phyloP scores from a whole-genome alignment of 179 eudicot genomes.

The Amaranthus tricolor region DNA sequence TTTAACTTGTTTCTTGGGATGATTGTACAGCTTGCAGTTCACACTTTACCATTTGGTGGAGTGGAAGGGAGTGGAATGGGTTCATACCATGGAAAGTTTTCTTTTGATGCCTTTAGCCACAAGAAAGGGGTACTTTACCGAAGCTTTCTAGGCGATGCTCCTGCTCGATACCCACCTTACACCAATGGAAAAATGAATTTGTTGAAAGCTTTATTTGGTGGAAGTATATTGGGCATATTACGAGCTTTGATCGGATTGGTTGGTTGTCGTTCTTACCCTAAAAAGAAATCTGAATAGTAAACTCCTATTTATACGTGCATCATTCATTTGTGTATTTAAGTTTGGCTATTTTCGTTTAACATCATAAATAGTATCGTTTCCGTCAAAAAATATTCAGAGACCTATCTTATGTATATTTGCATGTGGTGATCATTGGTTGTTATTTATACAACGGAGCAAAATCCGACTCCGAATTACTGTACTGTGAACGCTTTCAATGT shows the following conservation, averaged over 20 bases:
- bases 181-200: slow-evolving; percentile 47
- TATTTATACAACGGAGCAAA: neutral
- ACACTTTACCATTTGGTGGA: slow-evolving; percentile 76
- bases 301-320: neutral
- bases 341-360: neutral
- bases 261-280: neutral
- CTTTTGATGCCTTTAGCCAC: slow-evolving; percentile 79
- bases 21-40: slow-evolving; percentile 50
- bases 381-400: neutral
- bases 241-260: slow-evolving; percentile 60
- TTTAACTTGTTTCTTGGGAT: neutral
- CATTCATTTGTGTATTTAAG: slow-evolving; percentile 10
- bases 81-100: slow-evolving; percentile 75
- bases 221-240: slow-evolving; percentile 43
- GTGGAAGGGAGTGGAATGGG: slow-evolving; percentile 85
- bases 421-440: neutral
- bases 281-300: slow-evolving; percentile 21
- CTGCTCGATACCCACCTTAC: slow-evolving; percentile 85
- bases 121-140: slow-evolving; percentile 70
- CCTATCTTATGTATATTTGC: neutral
- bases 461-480: neutral
- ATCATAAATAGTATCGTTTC: neutral
- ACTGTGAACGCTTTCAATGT: no score
- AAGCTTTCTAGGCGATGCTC: slow-evolving; percentile 50
- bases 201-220: slow-evolving; percentile 55